Conservation (phyloP, 768 basidiomycete species). For the Kwoniella dendrophila region DNA sequence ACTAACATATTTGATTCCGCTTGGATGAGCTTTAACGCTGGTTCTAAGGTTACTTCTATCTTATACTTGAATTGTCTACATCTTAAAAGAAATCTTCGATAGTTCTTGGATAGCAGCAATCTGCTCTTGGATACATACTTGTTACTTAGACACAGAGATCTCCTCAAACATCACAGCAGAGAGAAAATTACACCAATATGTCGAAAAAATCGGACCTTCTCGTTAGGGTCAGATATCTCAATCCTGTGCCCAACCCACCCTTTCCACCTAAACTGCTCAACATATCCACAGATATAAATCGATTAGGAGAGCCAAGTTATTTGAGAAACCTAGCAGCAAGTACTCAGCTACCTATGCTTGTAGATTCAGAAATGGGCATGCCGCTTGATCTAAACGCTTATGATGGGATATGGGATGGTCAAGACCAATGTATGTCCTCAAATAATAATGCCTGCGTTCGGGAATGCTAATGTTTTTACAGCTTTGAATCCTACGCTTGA, state of each 20-base stretch:
- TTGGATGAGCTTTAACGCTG: too few species aligned
- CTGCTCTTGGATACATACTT: not conserved
- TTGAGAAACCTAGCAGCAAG: slow-evolving; percentile 77
- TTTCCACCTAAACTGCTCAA: slow-evolving; percentile 94
- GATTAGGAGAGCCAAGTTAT: slow-evolving; percentile 84
- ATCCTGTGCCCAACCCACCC: slow-evolving; percentile 92
- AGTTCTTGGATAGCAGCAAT: too few species aligned
- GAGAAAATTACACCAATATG: slow-evolving; percentile 14
- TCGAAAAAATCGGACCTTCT: slow-evolving; percentile 67
- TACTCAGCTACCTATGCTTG: slow-evolving; percentile 87
- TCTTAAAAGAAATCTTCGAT: too few species aligned
- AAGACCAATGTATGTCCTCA: slow-evolving; percentile 60
- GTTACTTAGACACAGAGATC: not conserved
- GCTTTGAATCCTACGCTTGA: slow-evolving; percentile 69
- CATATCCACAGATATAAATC: slow-evolving; percentile 83
- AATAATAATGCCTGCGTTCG: not conserved
- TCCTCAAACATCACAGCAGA: not conserved
- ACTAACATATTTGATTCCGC: too few species aligned
- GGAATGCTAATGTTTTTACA: slow-evolving; percentile 28
- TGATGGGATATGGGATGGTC: slow-evolving; percentile 81
- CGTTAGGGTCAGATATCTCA: slow-evolving; percentile 88
- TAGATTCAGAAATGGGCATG: slow-evolving; percentile 97
- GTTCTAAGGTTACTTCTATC: too few species aligned
- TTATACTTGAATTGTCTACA: too few species aligned
- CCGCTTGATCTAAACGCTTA: slow-evolving; percentile 83